Evolutionary conservation across 192 early-diverging fungal species (phyloP), one percentile per base, ranked within the genome.

Genomic region (Cladochytrium replicatum): DNA sequence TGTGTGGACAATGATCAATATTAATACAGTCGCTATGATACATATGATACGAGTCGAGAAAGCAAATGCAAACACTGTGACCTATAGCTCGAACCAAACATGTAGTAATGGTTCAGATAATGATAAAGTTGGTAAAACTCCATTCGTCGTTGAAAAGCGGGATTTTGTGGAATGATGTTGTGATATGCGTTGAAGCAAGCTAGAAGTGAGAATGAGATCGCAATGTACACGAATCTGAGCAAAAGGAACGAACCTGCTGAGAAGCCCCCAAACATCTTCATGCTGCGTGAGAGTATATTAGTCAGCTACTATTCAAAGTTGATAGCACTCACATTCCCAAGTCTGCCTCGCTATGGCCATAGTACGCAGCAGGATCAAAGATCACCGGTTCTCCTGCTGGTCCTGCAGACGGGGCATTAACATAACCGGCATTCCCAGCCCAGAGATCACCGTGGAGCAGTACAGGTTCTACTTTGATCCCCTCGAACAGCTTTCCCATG

Each of bases 361-460:
- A 37, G 17, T 37, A 37, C 13, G 13, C 13, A 13, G 34, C 34
- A 17, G 34, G 34, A 37, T 37, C 34, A 37, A 37, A 37, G 17
- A 37, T 37, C 34, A 37, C 34, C 13, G 17, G 17, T 37, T 37
- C 34, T n/a, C n/a, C n/a, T n/a, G n/a, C n/a, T n/a, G n/a, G n/a
- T n/a, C n/a, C n/a, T n/a, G n/a, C n/a, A n/a, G n/a, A n/a, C n/a
- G n/a, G n/a, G n/a, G n/a, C n/a, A n/a, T n/a, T n/a, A n/a, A n/a
- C 41, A 29, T 59, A 59, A 2, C 34, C 22, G 21, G 48, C 50
- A 26, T 59, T 50, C 23, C 51, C 28, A 26, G 28, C 25, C 28
- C 46, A 48, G 17, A 48, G 38, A 21, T 48, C 46, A 11, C 46
- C 46, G 38, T 48, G 46, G 1, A 48, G 11, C 26, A 48, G 28